Evolutionary conservation across 176 grass and related monocot genomes (phyloP).

Genomic region (Triticum aestivum): IWGSC_CS_RefSeq_v2.1 NC_057798.1:210822915-210823414

Average conservation of each 20-base stretch:
- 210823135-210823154: not conserved
- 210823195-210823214: slow-evolving; percentile 48
- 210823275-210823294: slow-evolving; percentile 89
- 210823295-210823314: slow-evolving; percentile 97
- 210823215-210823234: slow-evolving; percentile 41
- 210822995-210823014: slow-evolving; percentile 55
- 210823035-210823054: not conserved
- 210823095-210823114: slow-evolving; percentile 53
- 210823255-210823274: slow-evolving; percentile 53
- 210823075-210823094: slow-evolving; percentile 22
- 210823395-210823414: slow-evolving; percentile 84
- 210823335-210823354: slow-evolving; percentile 80
- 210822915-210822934: slow-evolving; percentile 37
- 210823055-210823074: slow-evolving; percentile 31
- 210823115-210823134: slow-evolving; percentile 29
- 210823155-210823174: slow-evolving; percentile 46
- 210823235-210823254: slow-evolving; percentile 70
- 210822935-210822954: slow-evolving; percentile 44
- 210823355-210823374: slow-evolving; percentile 82
- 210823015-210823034: slow-evolving; percentile 53
- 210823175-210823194: slow-evolving; percentile 51
- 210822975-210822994: slow-evolving; percentile 15
- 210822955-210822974: not conserved
- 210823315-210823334: slow-evolving; percentile 98
- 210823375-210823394: slow-evolving; percentile 95